Conservation (phyloP, 495 filamentous ascomycete species). For the Immersiella caudata region DNA sequence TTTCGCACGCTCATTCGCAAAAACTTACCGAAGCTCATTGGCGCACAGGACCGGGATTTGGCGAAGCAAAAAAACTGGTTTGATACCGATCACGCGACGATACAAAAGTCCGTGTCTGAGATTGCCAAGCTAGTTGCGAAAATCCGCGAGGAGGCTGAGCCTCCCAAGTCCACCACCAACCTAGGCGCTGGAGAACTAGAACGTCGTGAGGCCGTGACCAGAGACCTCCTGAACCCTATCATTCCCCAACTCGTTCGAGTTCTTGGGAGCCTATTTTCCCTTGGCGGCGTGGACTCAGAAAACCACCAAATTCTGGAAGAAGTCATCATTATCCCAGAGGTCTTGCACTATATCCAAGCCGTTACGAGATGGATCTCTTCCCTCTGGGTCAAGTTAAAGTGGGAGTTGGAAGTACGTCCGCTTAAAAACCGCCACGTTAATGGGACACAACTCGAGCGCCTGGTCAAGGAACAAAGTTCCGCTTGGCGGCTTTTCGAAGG, state of each 20-base stretch:
- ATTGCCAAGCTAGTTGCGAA: not conserved
- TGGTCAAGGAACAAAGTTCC: not conserved
- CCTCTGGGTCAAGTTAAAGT: not conserved
- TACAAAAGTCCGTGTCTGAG: not conserved
- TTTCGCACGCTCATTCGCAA: not conserved
- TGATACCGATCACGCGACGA: not conserved
- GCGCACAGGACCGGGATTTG: not conserved
- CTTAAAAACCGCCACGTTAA: not conserved
- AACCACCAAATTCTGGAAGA: not conserved
- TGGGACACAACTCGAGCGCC: not conserved
- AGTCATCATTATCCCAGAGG: constrained; percentile 14
- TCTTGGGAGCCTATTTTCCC: constrained; percentile 1
- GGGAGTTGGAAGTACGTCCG: not conserved
- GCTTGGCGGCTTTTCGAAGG: not conserved
- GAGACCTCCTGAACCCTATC: not conserved
- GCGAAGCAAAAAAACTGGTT: not conserved
- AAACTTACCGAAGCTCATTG: not conserved
- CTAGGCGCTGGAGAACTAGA: not conserved
- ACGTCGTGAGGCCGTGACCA: not conserved
- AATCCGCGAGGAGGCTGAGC: constrained; percentile 4
- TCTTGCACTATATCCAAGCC: constrained; percentile 11
- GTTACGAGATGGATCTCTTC: constrained; percentile 18
- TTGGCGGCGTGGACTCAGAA: constrained; percentile 17
- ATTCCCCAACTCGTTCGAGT: not conserved
- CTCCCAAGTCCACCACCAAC: not conserved